Percentiles rank a stretch among this genome's conserved stretches.
These are phyloP conservation scores for Arabis hirsuta DNA, from an alignment of 345 rosid species.

Conservation along the genomic window DNA sequence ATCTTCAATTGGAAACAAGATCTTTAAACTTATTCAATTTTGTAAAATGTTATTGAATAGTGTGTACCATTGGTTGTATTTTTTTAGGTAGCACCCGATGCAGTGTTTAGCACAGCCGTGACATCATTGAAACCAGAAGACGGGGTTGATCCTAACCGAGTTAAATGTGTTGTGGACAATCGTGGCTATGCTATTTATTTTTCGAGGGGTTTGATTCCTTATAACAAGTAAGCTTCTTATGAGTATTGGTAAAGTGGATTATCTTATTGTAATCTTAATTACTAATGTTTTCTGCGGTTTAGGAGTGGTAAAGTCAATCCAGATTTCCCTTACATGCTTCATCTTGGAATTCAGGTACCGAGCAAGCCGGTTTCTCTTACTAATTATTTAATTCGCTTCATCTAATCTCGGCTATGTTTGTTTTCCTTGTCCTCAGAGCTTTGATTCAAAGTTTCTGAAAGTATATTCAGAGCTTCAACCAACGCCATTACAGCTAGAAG, in stretches of 20 bases:
- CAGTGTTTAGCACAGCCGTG: conserved; percentile 97
- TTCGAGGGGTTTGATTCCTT: conserved; percentile 91
- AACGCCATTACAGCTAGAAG: conserved; percentile 90
- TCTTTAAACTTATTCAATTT: not conserved
- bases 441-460: conserved; percentile 84
- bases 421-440: conserved; percentile 57
- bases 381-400: not conserved
- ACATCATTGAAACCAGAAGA: conserved; percentile 89
- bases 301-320: conserved; percentile 84
- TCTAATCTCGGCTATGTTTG: not conserved
- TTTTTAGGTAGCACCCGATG: conserved; percentile 83
- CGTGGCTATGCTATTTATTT: conserved; percentile 88
- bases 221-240: conserved; percentile 61
- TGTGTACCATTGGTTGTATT: conserved; percentile 19
- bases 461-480: conserved; percentile 81
- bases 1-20: not conserved
- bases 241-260: not conserved
- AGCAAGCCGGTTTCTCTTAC: conserved; percentile 10
- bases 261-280: not conserved
- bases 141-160: conserved; percentile 89
- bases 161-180: conserved; percentile 86
- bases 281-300: conserved; percentile 39
- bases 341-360: conserved; percentile 94
- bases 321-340: conserved; percentile 86
- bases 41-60: not conserved